Conservation (phyloP, 495 filamentous ascomycete genomes). For the Daldinia concentrica region DNA sequence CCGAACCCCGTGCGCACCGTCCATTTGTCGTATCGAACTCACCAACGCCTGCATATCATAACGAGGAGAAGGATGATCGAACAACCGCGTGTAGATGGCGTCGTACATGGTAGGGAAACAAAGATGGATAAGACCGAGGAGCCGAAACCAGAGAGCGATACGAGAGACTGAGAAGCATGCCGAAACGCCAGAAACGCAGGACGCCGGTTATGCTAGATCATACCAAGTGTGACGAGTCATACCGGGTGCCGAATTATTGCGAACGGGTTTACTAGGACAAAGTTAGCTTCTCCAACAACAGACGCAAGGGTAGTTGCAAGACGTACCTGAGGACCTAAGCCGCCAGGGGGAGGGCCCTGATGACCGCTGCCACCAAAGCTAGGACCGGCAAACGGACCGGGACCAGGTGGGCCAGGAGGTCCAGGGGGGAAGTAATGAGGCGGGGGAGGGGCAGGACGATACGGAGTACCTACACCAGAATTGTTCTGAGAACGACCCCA, state of each 20-base stretch:
- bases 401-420: constrained; percentile 68
- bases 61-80: constrained; percentile 35
- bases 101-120: constrained; percentile 19
- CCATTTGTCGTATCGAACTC: constrained; percentile 34
- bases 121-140: constrained; percentile 33
- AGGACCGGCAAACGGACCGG: constrained; percentile 43
- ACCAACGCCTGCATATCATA: constrained; percentile 38
- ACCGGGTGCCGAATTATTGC: constrained; percentile 29
- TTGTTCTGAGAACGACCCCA: constrained; percentile 99
- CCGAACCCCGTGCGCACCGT: constrained; percentile 24
- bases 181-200: constrained; percentile 49
- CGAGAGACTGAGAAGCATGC: constrained; percentile 44
- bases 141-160: constrained; percentile 46
- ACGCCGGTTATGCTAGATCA: constrained; percentile 47
- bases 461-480: constrained; percentile 96
- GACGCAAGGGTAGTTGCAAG: background rate
- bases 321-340: constrained; percentile 46
- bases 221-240: constrained; percentile 23
- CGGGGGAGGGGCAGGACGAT: constrained; percentile 93
- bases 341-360: constrained; percentile 43
- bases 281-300: constrained; percentile 18
- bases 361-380: constrained; percentile 41
- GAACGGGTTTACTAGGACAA: constrained; percentile 18
- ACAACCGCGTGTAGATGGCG: constrained; percentile 23
- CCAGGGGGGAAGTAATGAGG: constrained; percentile 86